Evolutionary conservation across 345 rosid species (phyloP), one percentile per base, ranked within the genome.

Genomic region (Sonneratia alba): DNA sequence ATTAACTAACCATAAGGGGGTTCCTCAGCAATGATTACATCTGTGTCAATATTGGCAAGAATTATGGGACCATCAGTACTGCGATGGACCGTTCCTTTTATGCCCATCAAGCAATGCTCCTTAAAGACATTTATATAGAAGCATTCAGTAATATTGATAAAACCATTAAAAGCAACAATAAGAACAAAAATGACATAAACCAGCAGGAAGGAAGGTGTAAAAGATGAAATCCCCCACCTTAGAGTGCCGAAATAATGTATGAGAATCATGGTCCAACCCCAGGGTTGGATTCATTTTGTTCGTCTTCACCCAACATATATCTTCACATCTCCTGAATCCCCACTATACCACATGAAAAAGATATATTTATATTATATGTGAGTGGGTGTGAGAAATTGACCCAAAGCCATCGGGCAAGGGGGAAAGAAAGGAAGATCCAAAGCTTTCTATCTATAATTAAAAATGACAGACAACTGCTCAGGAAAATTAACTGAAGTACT

Each of bases 81-180:
- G 75, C 98, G 99, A 22, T 98, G 88, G 70, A 95, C 99, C 16
- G 99, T 92, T 80, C 99, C 99, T 80, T 89, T 95, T 76, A 92
- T 95, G 73, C 99, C 99, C 99, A 95, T 92, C 88, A 95, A 82
- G 86, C 98, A 95, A 74, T 95, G 99, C 82, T 92, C 99, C 99
- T 95, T 76, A 80, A 83, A 42, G 45, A 42, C 45, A 71, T 27
- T 8, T 9, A 69, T 68, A 47, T 59, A 27, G 49, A 34, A 74
- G 67, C 38, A 72, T 68, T 37, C 75, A 51, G 73, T 63, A 66
- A n/a, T 21, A n/a, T n/a, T 61, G 24, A 22, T 3, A 10, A n/a
- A 9, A 61, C 14, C 3, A 27, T 5, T 42, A 9, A 42, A 61
- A 24, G 65, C 65, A 61, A 61, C 2, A 61, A 9, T 19, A 61